Percentiles rank a stretch among this genome's conserved stretches.
These are phyloP conservation scores for Aureobasidium sp. DNA, from an alignment of 2,329 filamentous ascomycete genomes.

Conservation along the genomic window DNA sequence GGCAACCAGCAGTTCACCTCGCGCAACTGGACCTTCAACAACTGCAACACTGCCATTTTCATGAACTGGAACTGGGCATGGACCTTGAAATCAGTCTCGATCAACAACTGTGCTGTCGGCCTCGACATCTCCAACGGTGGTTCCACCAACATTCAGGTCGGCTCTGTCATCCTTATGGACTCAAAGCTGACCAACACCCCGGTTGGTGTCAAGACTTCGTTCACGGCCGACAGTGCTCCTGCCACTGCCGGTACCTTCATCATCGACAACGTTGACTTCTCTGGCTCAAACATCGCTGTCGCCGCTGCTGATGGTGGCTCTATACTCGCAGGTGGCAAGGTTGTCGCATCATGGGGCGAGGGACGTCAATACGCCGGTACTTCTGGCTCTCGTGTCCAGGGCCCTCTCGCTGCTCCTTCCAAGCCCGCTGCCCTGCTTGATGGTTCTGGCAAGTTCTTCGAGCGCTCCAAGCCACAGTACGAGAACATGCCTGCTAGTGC, in stretches of 20 bases:
- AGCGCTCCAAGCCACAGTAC: conserved; percentile 85
- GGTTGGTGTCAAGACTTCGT: conserved; percentile 69
- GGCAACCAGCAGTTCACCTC: conserved; percentile 56
- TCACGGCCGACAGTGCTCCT: conserved; percentile 54
- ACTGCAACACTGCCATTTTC: conserved; percentile 41
- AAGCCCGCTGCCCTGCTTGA: conserved; percentile 63
- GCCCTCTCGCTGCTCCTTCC: conserved; percentile 36
- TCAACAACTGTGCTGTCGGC: conserved; percentile 39
- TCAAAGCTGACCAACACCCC: conserved; percentile 67
- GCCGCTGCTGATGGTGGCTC: conserved; percentile 56
- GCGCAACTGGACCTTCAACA: conserved; percentile 42
- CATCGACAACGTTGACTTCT: conserved; percentile 83
- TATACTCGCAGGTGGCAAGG: conserved; percentile 60
- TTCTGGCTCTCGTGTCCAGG: conserved; percentile 49
- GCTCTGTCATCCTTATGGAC: conserved; percentile 76
- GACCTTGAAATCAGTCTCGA: conserved; percentile 37
- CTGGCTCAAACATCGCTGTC: conserved; percentile 39
- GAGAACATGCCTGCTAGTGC: conserved; percentile 53
- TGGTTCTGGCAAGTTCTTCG: conserved; percentile 60
- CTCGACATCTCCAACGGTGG: conserved; percentile 41
- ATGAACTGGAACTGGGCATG: conserved; percentile 49
- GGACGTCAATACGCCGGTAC: conserved; percentile 60
- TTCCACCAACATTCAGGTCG: conserved; percentile 59
- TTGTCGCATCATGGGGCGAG: conserved; percentile 66
- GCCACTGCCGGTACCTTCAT: conserved; percentile 72